Conservation (phyloP, 352 stramenopile genomes). For the Globisporangium perplexum region DNA sequence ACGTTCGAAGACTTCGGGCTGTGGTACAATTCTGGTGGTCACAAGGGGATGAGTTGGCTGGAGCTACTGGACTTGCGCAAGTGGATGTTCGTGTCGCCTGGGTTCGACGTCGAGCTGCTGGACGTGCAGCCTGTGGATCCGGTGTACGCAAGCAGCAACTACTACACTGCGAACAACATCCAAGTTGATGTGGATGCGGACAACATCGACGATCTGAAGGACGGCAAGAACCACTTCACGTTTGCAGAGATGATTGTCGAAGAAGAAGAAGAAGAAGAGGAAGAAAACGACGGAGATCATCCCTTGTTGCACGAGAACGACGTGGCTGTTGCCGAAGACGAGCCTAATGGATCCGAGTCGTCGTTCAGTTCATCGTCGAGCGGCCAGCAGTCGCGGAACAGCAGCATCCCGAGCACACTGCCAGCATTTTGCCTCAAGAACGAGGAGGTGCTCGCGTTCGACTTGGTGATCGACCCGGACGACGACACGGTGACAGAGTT, state of each 20-base stretch:
- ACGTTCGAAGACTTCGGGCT: constrained; percentile 81
- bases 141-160: constrained; percentile 69
- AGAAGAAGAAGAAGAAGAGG: constrained; percentile 69
- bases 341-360: constrained; percentile 11
- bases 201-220: constrained; percentile 24
- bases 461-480: constrained; percentile 60
- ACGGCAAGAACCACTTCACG: constrained; percentile 38
- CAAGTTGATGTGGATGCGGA: constrained; percentile 61
- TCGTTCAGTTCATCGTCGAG: constrained; percentile 63
- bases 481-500: constrained; percentile 60
- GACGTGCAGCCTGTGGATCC: constrained; percentile 68
- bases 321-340: constrained; percentile 6
- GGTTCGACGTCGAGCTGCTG: constrained; percentile 58
- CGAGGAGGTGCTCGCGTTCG: constrained; percentile 81
- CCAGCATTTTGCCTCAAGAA: constrained; percentile 77
- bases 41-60: constrained; percentile 76
- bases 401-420: constrained; percentile 51
- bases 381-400: constrained; percentile 33
- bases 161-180: constrained; percentile 84
- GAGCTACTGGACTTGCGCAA: constrained; percentile 84
- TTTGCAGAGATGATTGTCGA: constrained; percentile 67
- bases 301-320: background rate
- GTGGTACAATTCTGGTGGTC: constrained; percentile 84
- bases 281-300: constrained; percentile 39
- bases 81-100: constrained; percentile 71